Evolutionary conservation across 129 eudicot species (phyloP).

Genomic region (Glebionis coronaria): DNA sequence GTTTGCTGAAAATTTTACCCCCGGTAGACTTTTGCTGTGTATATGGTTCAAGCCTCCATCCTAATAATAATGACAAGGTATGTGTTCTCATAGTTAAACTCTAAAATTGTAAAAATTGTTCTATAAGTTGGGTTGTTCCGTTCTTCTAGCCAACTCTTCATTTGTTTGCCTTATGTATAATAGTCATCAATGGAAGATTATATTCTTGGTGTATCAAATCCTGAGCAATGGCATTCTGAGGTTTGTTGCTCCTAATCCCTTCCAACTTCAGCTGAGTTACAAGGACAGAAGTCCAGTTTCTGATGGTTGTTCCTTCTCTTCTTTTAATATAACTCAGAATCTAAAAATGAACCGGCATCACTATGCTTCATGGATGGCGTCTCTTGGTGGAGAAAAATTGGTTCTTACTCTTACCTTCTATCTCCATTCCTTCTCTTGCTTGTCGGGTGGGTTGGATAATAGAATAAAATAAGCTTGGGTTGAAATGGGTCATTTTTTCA

Average conservation of each 20-base stretch:
- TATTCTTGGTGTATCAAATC: conserved; percentile 86
- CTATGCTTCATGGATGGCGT: conserved; percentile 78
- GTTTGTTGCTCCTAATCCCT: conserved; percentile 24
- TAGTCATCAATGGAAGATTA: conserved; percentile 90
- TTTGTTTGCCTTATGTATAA: conserved; percentile 9
- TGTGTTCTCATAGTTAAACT: not conserved
- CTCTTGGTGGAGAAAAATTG: conserved; percentile 85
- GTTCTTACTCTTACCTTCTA: conserved; percentile 38
- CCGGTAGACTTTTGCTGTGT: conserved; percentile 85
- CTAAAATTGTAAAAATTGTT: not conserved
- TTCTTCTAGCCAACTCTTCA: not conserved
- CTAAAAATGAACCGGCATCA: conserved; percentile 71
- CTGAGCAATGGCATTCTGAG: conserved; percentile 85
- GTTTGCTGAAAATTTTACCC: conserved; percentile 68
- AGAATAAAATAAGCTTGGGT: too few species aligned
- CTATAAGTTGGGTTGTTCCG: not conserved
- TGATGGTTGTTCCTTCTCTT: conserved; percentile 10
- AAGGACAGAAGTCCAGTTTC: conserved; percentile 3
- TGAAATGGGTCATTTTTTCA: too few species aligned
- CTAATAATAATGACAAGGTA: conserved; percentile 77
- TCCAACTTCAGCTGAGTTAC: not conserved
- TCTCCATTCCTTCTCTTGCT: not conserved
- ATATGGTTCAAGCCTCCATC: conserved; percentile 84
- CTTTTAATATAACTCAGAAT: conserved; percentile 43
- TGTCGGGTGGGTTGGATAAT: conserved; percentile 5